Base-by-base conservation (phyloP, 1,139 yeast species). In the Arxiozyma telluris region DNA sequence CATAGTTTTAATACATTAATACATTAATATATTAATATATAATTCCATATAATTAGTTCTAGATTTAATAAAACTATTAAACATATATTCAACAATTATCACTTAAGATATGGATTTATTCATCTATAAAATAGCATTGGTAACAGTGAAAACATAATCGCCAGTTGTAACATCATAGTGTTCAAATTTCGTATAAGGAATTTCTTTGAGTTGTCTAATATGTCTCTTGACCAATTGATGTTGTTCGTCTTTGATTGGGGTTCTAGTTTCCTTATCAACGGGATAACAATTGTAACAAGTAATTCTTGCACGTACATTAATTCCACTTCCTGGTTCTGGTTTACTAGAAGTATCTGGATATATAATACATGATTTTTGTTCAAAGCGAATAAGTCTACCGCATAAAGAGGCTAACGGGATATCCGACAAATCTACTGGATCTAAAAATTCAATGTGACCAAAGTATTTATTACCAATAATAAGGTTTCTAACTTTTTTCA, bases 231-330 rank as follows among this genome's bases (percentile, higher is more conserved):
- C 85, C 41, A 85, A 70, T 2, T 85, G 87, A 66, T 84, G 91
- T 56, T 81, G 79, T 15, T 91, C 87, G 68, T 91, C 96, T 57
- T 82, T 81, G 52, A 91, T 81, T 1, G 90, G 87, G 63, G 83
- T 75, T 61, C 84, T 80, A 41, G 87, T 86, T 56, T 84, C 86
- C 64, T 81, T 84, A 54, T 87, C 78, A 25, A 79, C 71, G 21
- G 97, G 96, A 71, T 80, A 91, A 65, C 96, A 85, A 18, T 84
- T 83, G 59, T 85, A 86, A 53, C 91, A 72, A 1, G 93, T 80
- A 53, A 91, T 81, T 55, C 78, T 77, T 6, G 89, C 87, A 1
- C 85, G 83, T 44, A 87, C 77, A 65, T 93, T 91, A 57, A 93
- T 77, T 0, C 96, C 98, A 64, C 87, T 87, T 15, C 97, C 97